Conservation (phyloP, 306 rosid genomes). For the Spatholobus suberectus region DNA sequence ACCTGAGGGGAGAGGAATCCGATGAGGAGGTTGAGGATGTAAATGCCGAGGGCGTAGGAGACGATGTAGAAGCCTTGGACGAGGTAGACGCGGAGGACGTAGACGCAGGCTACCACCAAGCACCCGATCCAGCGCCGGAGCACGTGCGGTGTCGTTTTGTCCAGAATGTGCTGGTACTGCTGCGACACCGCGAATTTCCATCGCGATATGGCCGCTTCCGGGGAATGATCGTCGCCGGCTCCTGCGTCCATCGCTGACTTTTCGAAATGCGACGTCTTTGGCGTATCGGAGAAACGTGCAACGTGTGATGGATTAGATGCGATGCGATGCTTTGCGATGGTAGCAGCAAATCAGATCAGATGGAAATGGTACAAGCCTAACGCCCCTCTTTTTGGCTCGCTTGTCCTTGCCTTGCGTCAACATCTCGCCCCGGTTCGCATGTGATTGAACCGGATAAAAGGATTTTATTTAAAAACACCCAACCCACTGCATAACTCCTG, state of each 20-base stretch:
- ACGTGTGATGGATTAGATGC: not conserved
- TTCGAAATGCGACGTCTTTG: not conserved
- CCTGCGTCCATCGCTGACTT: conserved; percentile 49
- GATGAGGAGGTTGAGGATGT: conserved; percentile 89
- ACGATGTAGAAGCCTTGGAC: conserved; percentile 91
- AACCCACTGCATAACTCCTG: too few species aligned
- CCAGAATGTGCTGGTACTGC: conserved; percentile 80
- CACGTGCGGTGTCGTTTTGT: conserved; percentile 76
- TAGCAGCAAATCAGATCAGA: not conserved
- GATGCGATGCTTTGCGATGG: not conserved
- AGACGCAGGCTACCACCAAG: conserved; percentile 56
- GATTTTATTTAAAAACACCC: not conserved
- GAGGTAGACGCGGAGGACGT: conserved; percentile 77
- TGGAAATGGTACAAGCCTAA: not conserved
- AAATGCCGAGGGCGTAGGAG: conserved; percentile 93
- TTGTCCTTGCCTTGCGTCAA: not conserved
- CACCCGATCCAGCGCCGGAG: conserved; percentile 81
- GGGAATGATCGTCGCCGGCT: conserved; percentile 46
- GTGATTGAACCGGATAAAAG: not conserved
- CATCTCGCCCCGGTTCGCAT: not conserved
- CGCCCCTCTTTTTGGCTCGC: not conserved
- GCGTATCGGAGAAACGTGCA: too few species aligned
- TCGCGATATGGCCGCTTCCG: conserved; percentile 55
- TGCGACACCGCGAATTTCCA: conserved; percentile 64
- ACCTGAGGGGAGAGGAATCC: conserved; percentile 96